Evolutionary conservation across 768 basidiomycete species (phyloP).

Genomic region (Mrakia gelida): DNA sequence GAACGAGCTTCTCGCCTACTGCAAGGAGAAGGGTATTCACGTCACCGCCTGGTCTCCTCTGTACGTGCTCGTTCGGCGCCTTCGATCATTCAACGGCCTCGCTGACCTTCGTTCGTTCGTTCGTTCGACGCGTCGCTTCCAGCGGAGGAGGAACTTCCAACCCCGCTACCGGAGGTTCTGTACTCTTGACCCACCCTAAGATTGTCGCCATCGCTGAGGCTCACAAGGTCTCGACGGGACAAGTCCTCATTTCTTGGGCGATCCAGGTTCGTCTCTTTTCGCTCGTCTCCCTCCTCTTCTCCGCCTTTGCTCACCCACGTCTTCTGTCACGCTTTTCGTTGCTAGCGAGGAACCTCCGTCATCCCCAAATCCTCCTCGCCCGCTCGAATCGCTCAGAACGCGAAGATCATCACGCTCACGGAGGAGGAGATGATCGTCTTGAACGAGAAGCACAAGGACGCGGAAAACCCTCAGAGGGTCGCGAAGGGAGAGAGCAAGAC

Average conservation of each 20-base stretch:
- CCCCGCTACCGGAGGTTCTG: conserved; percentile 13
- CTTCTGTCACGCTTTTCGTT: background rate
- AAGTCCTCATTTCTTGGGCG: conserved; percentile 80
- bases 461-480: conserved; percentile 8
- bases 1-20: conserved; percentile 26
- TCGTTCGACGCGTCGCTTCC: conserved; percentile 7
- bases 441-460: background rate
- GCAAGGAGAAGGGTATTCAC: conserved; percentile 39
- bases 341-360: conserved; percentile 49
- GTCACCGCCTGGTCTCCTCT: conserved; percentile 36
- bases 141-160: conserved; percentile 9
- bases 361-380: conserved; percentile 72
- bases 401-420: conserved; percentile 31
- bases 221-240: conserved; percentile 64
- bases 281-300: no score
- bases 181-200: conserved; percentile 46
- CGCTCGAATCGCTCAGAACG: conserved; percentile 50
- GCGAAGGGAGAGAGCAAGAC: conserved; percentile 1
- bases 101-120: background rate
- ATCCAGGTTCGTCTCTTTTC: conserved; percentile 58
- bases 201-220: conserved; percentile 62
- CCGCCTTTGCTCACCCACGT: background rate
- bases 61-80: background rate
- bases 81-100: background rate
- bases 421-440: conserved; percentile 30